Evolutionary conservation across 2,329 filamentous ascomycete genomes (phyloP).

Genomic region (Malbranchea cinnamomea): DNA sequence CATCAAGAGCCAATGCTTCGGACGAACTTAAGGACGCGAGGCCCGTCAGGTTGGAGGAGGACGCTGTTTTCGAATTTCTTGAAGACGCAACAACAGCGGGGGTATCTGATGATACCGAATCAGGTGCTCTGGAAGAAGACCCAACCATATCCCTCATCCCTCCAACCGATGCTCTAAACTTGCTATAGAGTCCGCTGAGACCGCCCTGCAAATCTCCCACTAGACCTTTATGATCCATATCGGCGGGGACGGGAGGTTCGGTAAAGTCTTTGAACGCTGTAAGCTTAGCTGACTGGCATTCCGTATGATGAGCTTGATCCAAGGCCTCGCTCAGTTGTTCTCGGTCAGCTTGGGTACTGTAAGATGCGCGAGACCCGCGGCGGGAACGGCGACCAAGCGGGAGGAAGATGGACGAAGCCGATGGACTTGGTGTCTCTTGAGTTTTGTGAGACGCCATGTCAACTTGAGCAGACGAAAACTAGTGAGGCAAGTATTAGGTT

Average conservation of each 20-base stretch:
- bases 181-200: slow-evolving; percentile 75
- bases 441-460: slow-evolving; percentile 24
- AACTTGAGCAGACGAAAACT: no score
- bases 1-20: slow-evolving; percentile 11
- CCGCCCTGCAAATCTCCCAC: slow-evolving; percentile 69
- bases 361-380: slow-evolving; percentile 36
- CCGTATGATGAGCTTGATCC: slow-evolving; percentile 75
- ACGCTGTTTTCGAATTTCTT: slow-evolving; percentile 16
- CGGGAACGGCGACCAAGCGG: slow-evolving; percentile 26
- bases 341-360: slow-evolving; percentile 46
- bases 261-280: slow-evolving; percentile 93
- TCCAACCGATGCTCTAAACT: slow-evolving; percentile 69
- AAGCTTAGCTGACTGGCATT: slow-evolving; percentile 68
- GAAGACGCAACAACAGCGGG: slow-evolving; percentile 13
- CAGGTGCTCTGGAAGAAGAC: slow-evolving; percentile 18
- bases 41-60: slow-evolving; percentile 16
- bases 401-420: slow-evolving; percentile 29
- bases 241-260: slow-evolving; percentile 43
- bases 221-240: slow-evolving; percentile 53
- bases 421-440: slow-evolving; percentile 28
- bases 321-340: slow-evolving; percentile 63
- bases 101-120: no score
- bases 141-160: slow-evolving; percentile 43
- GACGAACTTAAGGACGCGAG: slow-evolving; percentile 5
- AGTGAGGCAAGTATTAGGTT: no score